These are phyloP conservation scores for Liriodendron chinense DNA, from an alignment of 164 flowering plant species.

Conservation along the genomic window DNA sequence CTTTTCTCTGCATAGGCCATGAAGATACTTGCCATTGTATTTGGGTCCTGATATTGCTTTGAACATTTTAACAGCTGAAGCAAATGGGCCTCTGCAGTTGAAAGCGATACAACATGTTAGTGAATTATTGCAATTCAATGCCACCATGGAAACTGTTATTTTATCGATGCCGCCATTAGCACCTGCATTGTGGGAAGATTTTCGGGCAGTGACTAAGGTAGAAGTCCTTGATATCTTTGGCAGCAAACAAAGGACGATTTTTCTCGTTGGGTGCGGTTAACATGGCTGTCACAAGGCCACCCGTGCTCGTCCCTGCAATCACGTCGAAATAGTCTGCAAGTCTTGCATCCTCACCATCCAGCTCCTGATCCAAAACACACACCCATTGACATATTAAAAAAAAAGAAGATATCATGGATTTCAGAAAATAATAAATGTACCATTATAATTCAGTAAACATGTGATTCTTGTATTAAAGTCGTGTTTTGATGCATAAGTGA, in stretches of 20 bases:
- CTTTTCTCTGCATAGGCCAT: conserved; percentile 5
- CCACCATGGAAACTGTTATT: not conserved
- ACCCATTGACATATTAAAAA: too few relatives aligned
- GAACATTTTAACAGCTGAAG: not conserved
- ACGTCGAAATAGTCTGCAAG: conserved; percentile 43
- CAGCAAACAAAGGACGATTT: conserved; percentile 32
- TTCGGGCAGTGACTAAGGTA: conserved; percentile 23
- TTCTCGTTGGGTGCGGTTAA: conserved; percentile 31
- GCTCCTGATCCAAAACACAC: conserved; percentile 17
- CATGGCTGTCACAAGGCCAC: conserved; percentile 42
- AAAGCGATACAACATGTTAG: not conserved
- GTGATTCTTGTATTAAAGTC: too few relatives aligned
- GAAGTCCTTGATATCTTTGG: conserved; percentile 33
- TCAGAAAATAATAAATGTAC: too few relatives aligned
- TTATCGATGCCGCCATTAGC: not conserved
- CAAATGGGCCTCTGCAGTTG: not conserved
- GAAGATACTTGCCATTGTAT: conserved; percentile 46
- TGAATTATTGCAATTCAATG: not conserved
- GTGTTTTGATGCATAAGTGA: too few relatives aligned
- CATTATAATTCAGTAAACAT: too few relatives aligned
- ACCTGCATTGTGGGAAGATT: conserved; percentile 31
- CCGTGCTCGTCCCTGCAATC: conserved; percentile 40
- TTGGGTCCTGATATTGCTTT: conserved; percentile 26
- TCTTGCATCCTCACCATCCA: conserved; percentile 30
- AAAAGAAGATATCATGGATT: not conserved